phyloP scores from a whole-genome alignment of 2,329 filamentous ascomycete species.

The Fusarium torreyae region DNA sequence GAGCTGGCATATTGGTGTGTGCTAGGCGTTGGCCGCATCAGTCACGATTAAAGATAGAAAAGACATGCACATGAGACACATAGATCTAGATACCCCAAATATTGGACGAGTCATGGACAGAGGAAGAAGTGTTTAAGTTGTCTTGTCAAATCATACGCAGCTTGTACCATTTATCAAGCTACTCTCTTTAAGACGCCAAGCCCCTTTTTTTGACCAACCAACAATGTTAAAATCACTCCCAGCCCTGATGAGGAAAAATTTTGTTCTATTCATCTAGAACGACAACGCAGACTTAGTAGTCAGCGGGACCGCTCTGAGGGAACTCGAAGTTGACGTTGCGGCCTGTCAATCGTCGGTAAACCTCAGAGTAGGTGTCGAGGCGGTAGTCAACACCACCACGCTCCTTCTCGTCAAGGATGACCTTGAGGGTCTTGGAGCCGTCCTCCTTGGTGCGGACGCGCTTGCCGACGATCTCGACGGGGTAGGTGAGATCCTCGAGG shows the following conservation, averaged over 20 bases:
- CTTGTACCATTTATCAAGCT: slow-evolving; percentile 66
- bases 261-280: slow-evolving; percentile 38
- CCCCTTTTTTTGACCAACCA: slow-evolving; percentile 61
- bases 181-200: slow-evolving; percentile 66
- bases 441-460: slow-evolving; percentile 99
- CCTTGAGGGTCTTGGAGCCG: slow-evolving; percentile 98
- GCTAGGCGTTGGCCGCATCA: slow-evolving; percentile 87
- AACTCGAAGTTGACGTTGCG: slow-evolving; percentile 99
- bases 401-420: slow-evolving; percentile 99
- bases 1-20: slow-evolving; percentile 98
- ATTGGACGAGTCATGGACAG: slow-evolving; percentile 49
- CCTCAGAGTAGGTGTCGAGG: slow-evolving; percentile 99
- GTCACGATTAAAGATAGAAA: slow-evolving; percentile 57
- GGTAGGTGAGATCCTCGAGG: slow-evolving; percentile 98
- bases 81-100: slow-evolving; percentile 60
- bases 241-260: slow-evolving; percentile 42
- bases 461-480: slow-evolving; percentile 99
- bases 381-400: slow-evolving; percentile 99
- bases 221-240: slow-evolving; percentile 56
- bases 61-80: slow-evolving; percentile 37
- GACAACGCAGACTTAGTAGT: slow-evolving; percentile 76
- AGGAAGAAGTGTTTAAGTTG: slow-evolving; percentile 51
- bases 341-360: slow-evolving; percentile 98
- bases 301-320: slow-evolving; percentile 83
- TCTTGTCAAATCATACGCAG: slow-evolving; percentile 60